Percentiles rank a stretch among this genome's conserved stretches.
Evolutionary conservation across 768 basidiomycete species (phyloP).

Genomic region (Russula sp.): DNA sequence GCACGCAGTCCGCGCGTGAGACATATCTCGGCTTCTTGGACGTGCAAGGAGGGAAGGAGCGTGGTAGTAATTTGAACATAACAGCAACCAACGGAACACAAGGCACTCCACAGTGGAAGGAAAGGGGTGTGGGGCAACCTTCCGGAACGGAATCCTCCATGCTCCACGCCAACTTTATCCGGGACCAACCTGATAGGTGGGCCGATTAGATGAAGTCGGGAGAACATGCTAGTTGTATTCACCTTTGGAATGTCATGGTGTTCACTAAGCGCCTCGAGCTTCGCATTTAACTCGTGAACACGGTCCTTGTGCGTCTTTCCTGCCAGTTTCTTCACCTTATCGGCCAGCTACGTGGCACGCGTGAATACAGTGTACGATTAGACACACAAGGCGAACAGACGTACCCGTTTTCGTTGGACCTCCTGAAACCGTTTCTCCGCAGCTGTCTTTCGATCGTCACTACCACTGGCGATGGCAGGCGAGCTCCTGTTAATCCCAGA

Average conservation of each 20-base stretch:
- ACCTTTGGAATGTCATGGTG: slow-evolving; percentile 96
- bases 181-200: slow-evolving; percentile 62
- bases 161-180: slow-evolving; percentile 49
- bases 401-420: slow-evolving; percentile 72
- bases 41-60: neutral
- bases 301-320: slow-evolving; percentile 90
- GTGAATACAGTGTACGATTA: slow-evolving; percentile 9
- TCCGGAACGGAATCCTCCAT: neutral
- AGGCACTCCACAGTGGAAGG: neutral
- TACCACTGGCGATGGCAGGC: slow-evolving; percentile 44
- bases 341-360: slow-evolving; percentile 49
- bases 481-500: slow-evolving; percentile 57
- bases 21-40: neutral
- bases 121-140: neutral
- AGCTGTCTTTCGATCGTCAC: slow-evolving; percentile 63
- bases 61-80: neutral
- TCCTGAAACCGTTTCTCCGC: slow-evolving; percentile 87
- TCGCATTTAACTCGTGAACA: slow-evolving; percentile 82
- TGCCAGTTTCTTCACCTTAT: slow-evolving; percentile 70
- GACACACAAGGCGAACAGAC: slow-evolving; percentile 10
- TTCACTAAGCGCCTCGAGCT: slow-evolving; percentile 82
- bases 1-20: neutral
- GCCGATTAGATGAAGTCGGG: slow-evolving; percentile 5
- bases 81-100: neutral
- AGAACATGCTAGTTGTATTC: slow-evolving; percentile 23